Evolutionary conservation across 441 rosid genomes (phyloP).

Genomic region (Pelargonium australe): DNA sequence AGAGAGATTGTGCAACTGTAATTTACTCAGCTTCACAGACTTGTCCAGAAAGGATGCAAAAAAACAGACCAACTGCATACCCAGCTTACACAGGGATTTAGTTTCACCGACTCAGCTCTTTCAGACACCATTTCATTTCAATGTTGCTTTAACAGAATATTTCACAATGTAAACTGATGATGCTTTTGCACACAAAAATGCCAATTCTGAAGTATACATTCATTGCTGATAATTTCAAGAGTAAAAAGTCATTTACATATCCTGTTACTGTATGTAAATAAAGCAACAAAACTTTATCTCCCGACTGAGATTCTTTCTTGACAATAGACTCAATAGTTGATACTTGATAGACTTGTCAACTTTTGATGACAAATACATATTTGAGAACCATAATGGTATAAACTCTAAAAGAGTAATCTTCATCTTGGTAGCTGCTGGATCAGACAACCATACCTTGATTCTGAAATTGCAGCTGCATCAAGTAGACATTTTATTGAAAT

Average conservation of each 20-base stretch:
- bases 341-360: background rate
- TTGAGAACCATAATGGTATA: background rate
- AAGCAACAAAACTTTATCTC: background rate
- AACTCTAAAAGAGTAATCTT: background rate
- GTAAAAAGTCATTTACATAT: no score
- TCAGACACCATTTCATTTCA: background rate
- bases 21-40: no score
- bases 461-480: background rate
- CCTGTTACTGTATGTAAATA: background rate
- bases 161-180: background rate
- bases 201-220: no score
- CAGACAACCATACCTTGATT: background rate
- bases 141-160: background rate
- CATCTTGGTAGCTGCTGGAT: background rate
- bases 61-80: background rate
- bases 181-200: no score
- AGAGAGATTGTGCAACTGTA: no score
- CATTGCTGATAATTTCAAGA: no score
- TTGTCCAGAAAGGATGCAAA: no score
- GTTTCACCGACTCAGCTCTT: background rate
- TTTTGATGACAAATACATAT: background rate
- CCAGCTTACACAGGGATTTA: background rate
- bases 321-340: background rate
- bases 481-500: background rate
- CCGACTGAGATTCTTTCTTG: background rate